Conservation (phyloP, 2,329 filamentous ascomycete genomes). For the Talaromyces sp. region DNA sequence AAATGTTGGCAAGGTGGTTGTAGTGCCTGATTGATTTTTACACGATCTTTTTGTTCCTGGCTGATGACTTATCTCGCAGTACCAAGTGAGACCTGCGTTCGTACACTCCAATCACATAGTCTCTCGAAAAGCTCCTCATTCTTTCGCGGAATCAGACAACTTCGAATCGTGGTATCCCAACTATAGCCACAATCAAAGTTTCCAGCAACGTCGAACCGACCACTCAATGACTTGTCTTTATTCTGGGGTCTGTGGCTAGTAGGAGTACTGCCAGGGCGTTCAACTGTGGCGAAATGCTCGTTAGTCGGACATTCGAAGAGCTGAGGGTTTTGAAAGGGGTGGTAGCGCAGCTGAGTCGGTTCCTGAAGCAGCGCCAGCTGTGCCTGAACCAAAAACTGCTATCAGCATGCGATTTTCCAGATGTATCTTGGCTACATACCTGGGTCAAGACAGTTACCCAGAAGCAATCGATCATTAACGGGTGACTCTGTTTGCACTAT, state of each 20-base stretch:
- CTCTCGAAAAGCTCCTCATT: conserved; percentile 1
- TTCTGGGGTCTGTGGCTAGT: conserved; percentile 6
- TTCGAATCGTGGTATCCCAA: conserved; percentile 11
- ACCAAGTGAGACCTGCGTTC: not conserved
- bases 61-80: not conserved
- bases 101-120: conserved; percentile 5
- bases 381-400: not conserved
- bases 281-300: conserved; percentile 1
- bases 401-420: not conserved
- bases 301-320: not conserved
- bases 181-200: conserved; percentile 9
- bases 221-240: conserved; percentile 6
- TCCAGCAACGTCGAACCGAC: conserved; percentile 9
- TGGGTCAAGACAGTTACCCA: conserved; percentile 10
- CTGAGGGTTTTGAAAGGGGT: conserved; percentile 5
- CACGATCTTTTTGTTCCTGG: not conserved
- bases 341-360: conserved; percentile 10
- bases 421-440: not conserved
- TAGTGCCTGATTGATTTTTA: no score
- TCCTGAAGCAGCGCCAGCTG: conserved; percentile 6
- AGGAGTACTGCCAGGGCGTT: conserved; percentile 2
- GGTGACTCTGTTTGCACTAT: not conserved
- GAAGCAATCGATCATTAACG: no score
- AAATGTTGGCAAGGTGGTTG: not conserved
- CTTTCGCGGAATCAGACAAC: conserved; percentile 3